These are phyloP conservation scores for Colletotrichum trifolii DNA, from an alignment of 2,329 filamentous ascomycete species.

Conservation along the genomic window DNA sequence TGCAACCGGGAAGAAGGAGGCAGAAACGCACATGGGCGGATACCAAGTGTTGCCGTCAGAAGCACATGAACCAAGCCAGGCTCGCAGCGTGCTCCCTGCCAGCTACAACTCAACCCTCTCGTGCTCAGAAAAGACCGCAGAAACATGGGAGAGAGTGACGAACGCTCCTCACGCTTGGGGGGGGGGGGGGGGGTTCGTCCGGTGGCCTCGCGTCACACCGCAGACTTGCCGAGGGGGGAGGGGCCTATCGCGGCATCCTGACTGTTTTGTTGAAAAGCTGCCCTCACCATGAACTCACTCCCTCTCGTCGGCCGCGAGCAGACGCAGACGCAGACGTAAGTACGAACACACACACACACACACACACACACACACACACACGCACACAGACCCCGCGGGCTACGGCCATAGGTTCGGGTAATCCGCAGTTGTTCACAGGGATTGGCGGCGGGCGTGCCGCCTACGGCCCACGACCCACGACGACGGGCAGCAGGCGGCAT, in stretches of 20 bases:
- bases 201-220: constrained; percentile 20
- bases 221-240: constrained; percentile 7
- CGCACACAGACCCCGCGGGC: background rate
- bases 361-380: too few species aligned
- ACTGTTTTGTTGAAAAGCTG: constrained; percentile 4
- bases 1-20: background rate
- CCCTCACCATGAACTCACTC: constrained; percentile 11
- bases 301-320: background rate
- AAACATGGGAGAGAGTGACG: constrained; percentile 1
- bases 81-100: constrained; percentile 28
- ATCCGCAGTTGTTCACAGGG: constrained; percentile 3
- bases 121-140: constrained; percentile 4
- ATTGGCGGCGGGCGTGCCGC: constrained; percentile 25
- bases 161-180: constrained; percentile 3
- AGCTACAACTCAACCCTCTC: too few species aligned
- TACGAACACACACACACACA: too few species aligned
- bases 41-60: constrained; percentile 5
- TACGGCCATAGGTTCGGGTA: constrained; percentile 15
- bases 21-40: constrained; percentile 12
- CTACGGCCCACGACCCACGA: too few species aligned
- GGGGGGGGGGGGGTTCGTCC: background rate
- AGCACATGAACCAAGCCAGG: constrained; percentile 4
- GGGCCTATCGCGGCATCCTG: constrained; percentile 10
- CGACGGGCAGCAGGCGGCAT: too few species aligned
- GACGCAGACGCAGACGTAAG: background rate